Percentiles rank a stretch among this genome's conserved stretches.
phyloP scores from a whole-genome alignment of 805 yeast species.

The Zygotorulaspora chibaensis region DNA sequence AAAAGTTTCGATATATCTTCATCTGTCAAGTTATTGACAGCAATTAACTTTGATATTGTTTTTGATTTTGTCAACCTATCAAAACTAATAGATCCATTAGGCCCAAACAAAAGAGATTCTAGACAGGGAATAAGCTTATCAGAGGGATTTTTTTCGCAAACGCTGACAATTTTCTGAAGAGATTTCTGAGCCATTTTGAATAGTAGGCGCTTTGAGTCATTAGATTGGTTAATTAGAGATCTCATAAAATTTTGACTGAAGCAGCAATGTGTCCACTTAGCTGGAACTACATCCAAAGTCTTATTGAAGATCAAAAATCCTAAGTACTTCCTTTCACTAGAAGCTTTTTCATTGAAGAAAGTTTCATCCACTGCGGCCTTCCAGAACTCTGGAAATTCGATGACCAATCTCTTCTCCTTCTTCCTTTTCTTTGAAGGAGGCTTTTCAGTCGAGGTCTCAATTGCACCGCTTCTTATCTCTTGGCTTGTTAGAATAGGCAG shows the following conservation, averaged over 20 bases:
- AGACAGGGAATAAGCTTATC: slow-evolving; percentile 34
- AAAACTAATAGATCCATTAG: slow-evolving; percentile 60
- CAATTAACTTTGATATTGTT: slow-evolving; percentile 47
- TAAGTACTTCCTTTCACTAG: slow-evolving; percentile 81
- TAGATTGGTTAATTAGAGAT: slow-evolving; percentile 69
- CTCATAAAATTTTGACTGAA: slow-evolving; percentile 67
- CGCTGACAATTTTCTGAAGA: slow-evolving; percentile 42
- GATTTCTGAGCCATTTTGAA: slow-evolving; percentile 60
- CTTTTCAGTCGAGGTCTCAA: slow-evolving; percentile 12
- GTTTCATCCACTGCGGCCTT: slow-evolving; percentile 72
- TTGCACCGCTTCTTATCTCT: slow-evolving; percentile 12
- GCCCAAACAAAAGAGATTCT: slow-evolving; percentile 38
- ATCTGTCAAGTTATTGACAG: slow-evolving; percentile 12
- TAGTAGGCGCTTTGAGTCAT: slow-evolving; percentile 60
- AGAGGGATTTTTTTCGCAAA: slow-evolving; percentile 36
- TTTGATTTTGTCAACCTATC: slow-evolving; percentile 74
- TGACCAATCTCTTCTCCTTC: slow-evolving; percentile 27
- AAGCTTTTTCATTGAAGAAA: slow-evolving; percentile 68
- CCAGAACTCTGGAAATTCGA: slow-evolving; percentile 68
- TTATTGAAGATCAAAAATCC: slow-evolving; percentile 71
- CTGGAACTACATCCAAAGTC: slow-evolving; percentile 37
- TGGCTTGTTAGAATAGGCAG: slow-evolving; percentile 39
- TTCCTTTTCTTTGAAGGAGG: slow-evolving; percentile 40
- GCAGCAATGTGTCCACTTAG: slow-evolving; percentile 27
- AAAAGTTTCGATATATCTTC: slow-evolving; percentile 27